Base-by-base conservation (phyloP, 2,329 filamentous ascomycete species). In the Sporothrix sp. region DNA sequence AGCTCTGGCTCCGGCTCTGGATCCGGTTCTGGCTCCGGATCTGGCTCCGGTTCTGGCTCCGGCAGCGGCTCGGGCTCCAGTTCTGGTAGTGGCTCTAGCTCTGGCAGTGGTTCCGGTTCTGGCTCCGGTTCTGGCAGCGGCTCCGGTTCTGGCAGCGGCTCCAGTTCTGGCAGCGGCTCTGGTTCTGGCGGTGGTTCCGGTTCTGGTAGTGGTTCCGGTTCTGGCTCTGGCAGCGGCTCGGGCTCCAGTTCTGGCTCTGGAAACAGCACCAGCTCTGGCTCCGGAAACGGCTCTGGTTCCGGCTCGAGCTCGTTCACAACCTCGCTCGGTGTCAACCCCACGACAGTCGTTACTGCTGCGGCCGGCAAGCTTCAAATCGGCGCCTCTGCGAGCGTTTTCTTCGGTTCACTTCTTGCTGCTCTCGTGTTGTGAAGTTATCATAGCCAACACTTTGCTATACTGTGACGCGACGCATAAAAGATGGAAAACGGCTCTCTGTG, bases 311-410 rank as follows among this genome's bases (percentile, higher is more conserved):
- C 32, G 43, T 30, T 20, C 23, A 45, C 43, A 2, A 45, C 30
- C 10, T 35, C 43, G 30, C 23, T 25, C 30, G 44, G 32, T n/a
- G 37, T 23, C 23, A 48, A 38, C 23, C 45, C 45, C 7, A 48
- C 45, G 11, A 38, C 35, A 16, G 45, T 48, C 18, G 45, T 48
- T n/a, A 38, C 35, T 32, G 45, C 45, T 30, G 35, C 45, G 16
- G 45, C 45, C 25, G 30, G 45, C 35, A 28, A 28, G 25, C 10
- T 28, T 10, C 25, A 21, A 30, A 6, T 38, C 13, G 35, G 35
- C 5, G 25, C 35, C 16, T 6, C 20, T 3, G 13, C 18, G 16
- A 5, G 33, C 16, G 25, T 38, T 13, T 38, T 48, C 35, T 30
- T 48, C 25, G 45, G 45, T 25, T 21, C 45, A 16, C 35, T 48